A percentile compares a stretch with the other conserved stretches of the same genome.
Evolutionary conservation across 257 asterid genomes (phyloP).

Genomic region (Knoxia roxburghii): DNA sequence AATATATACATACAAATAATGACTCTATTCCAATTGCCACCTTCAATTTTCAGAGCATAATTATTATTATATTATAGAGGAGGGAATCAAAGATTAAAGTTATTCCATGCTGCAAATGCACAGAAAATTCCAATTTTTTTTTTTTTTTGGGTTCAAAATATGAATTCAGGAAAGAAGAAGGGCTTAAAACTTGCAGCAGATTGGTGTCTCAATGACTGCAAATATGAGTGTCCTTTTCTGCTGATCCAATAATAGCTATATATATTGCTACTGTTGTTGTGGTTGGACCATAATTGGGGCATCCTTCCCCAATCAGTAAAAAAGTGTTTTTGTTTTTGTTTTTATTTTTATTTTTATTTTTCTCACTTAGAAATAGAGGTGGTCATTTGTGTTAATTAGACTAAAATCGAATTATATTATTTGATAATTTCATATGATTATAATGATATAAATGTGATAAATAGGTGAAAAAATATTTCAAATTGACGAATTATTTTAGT

Average conservation of each 20-base stretch:
- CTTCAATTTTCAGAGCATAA: not conserved
- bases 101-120: constrained; percentile 8
- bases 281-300: not conserved
- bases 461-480: too few species aligned
- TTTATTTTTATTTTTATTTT: too few species aligned
- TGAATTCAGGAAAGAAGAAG: too few species aligned
- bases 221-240: constrained; percentile 24
- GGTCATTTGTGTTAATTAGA: too few species aligned
- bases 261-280: constrained; percentile 12
- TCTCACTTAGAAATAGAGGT: too few species aligned
- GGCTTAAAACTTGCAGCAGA: constrained; percentile 18
- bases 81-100: too few species aligned
- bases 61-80: too few species aligned
- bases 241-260: constrained; percentile 18
- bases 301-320: not conserved
- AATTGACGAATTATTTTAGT: too few species aligned
- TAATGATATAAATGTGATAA: too few species aligned
- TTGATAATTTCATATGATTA: too few species aligned
- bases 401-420: too few species aligned
- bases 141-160: not conserved
- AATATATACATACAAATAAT: constrained; percentile 2
- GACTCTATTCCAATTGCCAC: constrained; percentile 15
- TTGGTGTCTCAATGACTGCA: constrained; percentile 27
- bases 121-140: constrained; percentile 19
- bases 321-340: too few species aligned